Conservation (phyloP, 257 asterid species). For the Solanum virginianum region DNA sequence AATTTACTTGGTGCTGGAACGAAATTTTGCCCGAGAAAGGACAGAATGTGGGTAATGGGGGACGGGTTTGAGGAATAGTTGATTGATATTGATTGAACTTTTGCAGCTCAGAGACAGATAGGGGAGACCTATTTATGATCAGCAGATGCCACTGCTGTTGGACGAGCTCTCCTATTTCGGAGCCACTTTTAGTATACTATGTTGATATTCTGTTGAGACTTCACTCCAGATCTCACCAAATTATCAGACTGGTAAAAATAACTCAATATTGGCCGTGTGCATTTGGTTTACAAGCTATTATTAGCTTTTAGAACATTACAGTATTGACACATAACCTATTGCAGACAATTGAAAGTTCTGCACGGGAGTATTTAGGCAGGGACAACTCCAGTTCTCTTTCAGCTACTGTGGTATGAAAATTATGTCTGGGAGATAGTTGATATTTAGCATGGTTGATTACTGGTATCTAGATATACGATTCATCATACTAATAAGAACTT, state of each 20-base stretch:
- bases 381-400: constrained; percentile 57
- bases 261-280: neutral
- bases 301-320: neutral
- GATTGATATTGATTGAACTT: neutral
- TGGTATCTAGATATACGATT: too few relatives aligned
- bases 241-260: constrained; percentile 65
- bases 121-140: too few relatives aligned
- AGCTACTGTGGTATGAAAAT: constrained; percentile 67
- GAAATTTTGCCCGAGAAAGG: neutral
- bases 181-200: too few relatives aligned
- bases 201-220: too few relatives aligned
- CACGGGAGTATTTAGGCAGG: constrained; percentile 64
- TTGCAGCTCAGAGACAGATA: constrained; percentile 84
- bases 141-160: too few relatives aligned
- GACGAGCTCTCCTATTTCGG: too few relatives aligned
- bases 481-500: neutral
- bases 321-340: constrained; percentile 5
- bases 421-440: neutral
- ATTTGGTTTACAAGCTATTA: neutral
- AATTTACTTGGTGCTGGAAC: neutral
- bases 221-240: constrained; percentile 98
- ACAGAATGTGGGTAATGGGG: neutral
- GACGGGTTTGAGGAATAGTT: neutral
- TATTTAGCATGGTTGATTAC: neutral
- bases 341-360: constrained; percentile 89